phyloP scores from a whole-genome alignment of 208 protist species.

The Angomonas deanei region DNA sequence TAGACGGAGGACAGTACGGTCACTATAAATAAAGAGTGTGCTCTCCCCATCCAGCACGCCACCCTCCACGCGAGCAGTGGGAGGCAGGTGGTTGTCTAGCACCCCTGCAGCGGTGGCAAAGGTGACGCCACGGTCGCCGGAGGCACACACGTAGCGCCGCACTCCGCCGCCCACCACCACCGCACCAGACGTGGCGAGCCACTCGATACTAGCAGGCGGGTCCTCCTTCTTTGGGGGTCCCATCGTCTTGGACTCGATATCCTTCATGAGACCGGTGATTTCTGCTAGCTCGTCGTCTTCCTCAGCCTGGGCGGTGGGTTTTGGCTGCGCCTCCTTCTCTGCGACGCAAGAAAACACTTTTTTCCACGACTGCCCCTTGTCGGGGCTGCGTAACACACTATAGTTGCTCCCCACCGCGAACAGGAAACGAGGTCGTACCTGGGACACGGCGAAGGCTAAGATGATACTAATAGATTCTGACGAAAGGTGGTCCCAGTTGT shows the following conservation, averaged over 20 bases:
- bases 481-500: slow-evolving; percentile 11
- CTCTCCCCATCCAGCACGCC: background rate
- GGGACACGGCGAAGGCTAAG: slow-evolving; percentile 26
- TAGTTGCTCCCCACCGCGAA: slow-evolving; percentile 49
- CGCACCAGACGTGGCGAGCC: background rate
- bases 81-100: background rate
- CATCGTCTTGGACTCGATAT: background rate
- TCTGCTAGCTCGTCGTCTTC: background rate
- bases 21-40: background rate
- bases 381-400: slow-evolving; percentile 54
- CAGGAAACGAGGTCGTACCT: slow-evolving; percentile 41
- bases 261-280: background rate
- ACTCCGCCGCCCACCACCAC: background rate
- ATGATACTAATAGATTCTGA: slow-evolving; percentile 17
- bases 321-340: background rate
- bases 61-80: background rate
- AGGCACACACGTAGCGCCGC: background rate
- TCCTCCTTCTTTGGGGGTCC: background rate
- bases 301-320: background rate
- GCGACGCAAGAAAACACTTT: slow-evolving; percentile 12
- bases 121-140: background rate
- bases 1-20: background rate
- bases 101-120: background rate
- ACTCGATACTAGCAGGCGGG: background rate
- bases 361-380: slow-evolving; percentile 53